Evolutionary conservation across 495 filamentous ascomycete genomes (phyloP), one percentile per base, ranked within the genome.

Genomic region (Aspergillus incahuasiensis): DNA sequence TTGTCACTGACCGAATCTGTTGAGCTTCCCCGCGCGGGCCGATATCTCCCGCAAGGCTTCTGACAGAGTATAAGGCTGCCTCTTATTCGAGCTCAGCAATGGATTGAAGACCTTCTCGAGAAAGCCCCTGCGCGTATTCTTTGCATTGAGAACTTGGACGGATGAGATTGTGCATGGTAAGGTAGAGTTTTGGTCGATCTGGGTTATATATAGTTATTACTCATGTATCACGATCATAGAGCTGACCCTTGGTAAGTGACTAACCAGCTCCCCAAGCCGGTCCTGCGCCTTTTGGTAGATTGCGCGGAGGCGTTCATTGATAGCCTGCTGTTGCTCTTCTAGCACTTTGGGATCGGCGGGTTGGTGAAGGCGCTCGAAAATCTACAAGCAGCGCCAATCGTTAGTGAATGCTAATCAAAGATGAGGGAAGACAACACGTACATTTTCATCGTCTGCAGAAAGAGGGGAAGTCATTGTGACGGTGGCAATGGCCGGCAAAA

Each of bases 101-200:
- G 92, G 90, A 52, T 82, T 77, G 74, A 97, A 82, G 54, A 96
- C 71, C 19, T 82, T 80, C 62, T 90, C 79, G 22, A 98, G 83
- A 67, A 97, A 95, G 55, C 79, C 76, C 49, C 81, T 77, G 32
- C 92, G 82, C 4, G 92, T 97, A 58, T 92, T 81, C 19, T 74
- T 75, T 9, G 89, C 90, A 62, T 86, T 85, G 54, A 92, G 79
- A 50, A 99, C 79, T 58, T 86, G 83, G 67, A 97, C 79, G 24
- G 84, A 85, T 51, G 87, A 89, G 72, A 98, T 86, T 5, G 88
- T 85, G 46, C 90, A 86, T 15, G 80, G 91, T 61, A 88, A 77
- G 58, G 82, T 95, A 64, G 82, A 89, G 73, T 86, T 94, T 75
- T 77, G 82, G 68, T 87, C 86, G 57, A 92, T 82, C 88, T 91